phyloP scores from a whole-genome alignment of 116 monocot species.

The Dioscorea cayenensis region DNA sequence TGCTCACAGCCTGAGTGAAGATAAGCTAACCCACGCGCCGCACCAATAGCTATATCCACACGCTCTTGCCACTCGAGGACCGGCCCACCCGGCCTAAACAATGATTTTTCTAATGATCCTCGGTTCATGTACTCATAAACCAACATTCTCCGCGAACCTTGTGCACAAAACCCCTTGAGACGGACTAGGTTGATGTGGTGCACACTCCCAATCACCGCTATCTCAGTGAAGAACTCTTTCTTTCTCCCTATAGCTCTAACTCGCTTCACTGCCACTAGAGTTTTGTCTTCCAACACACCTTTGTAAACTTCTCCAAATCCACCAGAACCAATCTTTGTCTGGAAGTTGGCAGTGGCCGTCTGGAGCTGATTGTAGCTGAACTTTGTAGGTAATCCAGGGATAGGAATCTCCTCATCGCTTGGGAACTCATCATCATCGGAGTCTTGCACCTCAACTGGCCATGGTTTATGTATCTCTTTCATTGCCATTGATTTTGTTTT shows the following conservation, averaged over 20 bases:
- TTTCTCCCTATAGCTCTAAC: slow-evolving; percentile 38
- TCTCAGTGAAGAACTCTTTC: slow-evolving; percentile 83
- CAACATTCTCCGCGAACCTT: slow-evolving; percentile 49
- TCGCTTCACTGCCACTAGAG: slow-evolving; percentile 67
- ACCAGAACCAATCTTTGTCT: slow-evolving; percentile 61
- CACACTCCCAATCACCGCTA: slow-evolving; percentile 81
- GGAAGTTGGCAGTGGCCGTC: slow-evolving; percentile 47
- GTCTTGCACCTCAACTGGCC: background rate
- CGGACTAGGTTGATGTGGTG: slow-evolving; percentile 86
- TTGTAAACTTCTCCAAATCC: slow-evolving; percentile 89
- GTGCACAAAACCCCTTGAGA: slow-evolving; percentile 74
- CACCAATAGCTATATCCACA: slow-evolving; percentile 59
- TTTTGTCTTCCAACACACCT: slow-evolving; percentile 56
- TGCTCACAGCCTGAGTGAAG: slow-evolving; percentile 69
- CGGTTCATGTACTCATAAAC: slow-evolving; percentile 97
- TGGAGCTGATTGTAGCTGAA: slow-evolving; percentile 60
- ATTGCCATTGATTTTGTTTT: background rate
- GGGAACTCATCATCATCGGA: slow-evolving; percentile 4
- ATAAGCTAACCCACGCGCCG: slow-evolving; percentile 85
- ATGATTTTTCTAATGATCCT: slow-evolving; percentile 62
- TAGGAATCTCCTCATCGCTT: slow-evolving; percentile 34
- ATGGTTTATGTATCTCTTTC: slow-evolving; percentile 15
- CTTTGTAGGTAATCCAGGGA: slow-evolving; percentile 68
- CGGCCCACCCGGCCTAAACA: slow-evolving; percentile 40
- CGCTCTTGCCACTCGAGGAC: slow-evolving; percentile 76